Evolutionary conservation across 2,329 filamentous ascomycete species (phyloP), one percentile per base, ranked within the genome.

Genomic region (Hymenoscyphus scutula): DNA sequence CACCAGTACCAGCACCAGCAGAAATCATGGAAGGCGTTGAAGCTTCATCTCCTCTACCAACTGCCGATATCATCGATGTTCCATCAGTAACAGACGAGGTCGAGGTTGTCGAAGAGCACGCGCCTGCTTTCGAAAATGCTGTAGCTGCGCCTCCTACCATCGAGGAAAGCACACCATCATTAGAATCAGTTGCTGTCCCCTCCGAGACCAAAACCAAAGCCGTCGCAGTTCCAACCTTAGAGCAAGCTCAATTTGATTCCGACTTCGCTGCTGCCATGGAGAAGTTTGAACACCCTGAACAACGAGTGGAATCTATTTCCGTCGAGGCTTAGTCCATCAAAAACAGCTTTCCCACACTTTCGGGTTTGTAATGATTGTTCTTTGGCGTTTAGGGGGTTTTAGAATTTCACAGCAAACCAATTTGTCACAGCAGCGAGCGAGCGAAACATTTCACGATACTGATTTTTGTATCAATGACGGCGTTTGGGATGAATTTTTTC

Each of bases 211-310:
- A 23, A 56, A 56, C 17, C 54, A 6, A 45, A 3, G 32, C 25
- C 54, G 54, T 32, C 23, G 17, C 32, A 57, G n/a, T n/a, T n/a
- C 32, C 54, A 23, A 34, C n/a, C 5, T 19, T 23, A 17, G 30
- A 56, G 54, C 30, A n/a, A 25, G 27, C 55, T 19, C 13, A 32
- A 34, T 25, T 56, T n/a, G 32, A 41, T 25, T n/a, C 37, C 27
- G 56, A 58, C 15, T 25, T 58, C 7, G 27, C 56, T 34, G 56
- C 56, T 27, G 56, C 38, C 38, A 48, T 51, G 27, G 56, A 58
- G 13, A 58, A 58, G 19, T 51, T 58, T 13, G 37, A 51, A 7
- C 37, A 30, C 25, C 38, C 37, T 8, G 56, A 58, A 51, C 25
- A 58, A 51, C 38, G 34, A 23, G 23, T 48, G 7, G 56, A 58